A percentile compares a stretch with the other conserved stretches of the same genome.
phyloP scores from a whole-genome alignment of 768 basidiomycete genomes.

The Amanita molliuscula region DNA sequence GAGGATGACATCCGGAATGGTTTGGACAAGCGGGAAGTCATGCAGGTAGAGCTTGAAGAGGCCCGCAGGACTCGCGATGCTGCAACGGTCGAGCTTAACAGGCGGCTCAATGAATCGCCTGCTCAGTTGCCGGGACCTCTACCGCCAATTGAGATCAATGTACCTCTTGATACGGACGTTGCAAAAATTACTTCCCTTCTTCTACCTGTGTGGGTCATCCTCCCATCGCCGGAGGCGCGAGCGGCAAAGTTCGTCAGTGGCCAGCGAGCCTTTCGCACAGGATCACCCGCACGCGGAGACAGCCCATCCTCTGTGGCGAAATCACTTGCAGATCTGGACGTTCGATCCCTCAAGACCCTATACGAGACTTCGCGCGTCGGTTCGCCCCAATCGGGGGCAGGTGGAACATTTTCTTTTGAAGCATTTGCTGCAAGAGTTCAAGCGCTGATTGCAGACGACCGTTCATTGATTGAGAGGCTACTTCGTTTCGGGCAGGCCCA shows the following conservation, averaged over 20 bases:
- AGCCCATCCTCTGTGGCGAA: conserved; percentile 14
- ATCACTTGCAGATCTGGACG: conserved; percentile 77
- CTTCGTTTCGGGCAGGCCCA: conserved; percentile 83
- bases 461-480: conserved; percentile 72
- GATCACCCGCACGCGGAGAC: conserved; percentile 27
- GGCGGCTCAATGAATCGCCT: conserved; percentile 1
- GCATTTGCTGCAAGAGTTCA: conserved; percentile 72
- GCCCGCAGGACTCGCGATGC: conserved; percentile 38
- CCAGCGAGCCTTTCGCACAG: conserved; percentile 38
- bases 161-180: conserved; percentile 28
- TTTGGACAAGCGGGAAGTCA: conserved; percentile 33
- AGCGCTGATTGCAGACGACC: conserved; percentile 75
- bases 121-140: conserved; percentile 11
- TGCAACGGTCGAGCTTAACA: conserved; percentile 6
- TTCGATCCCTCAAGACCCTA: conserved; percentile 75
- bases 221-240: conserved; percentile 81
- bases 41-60: conserved; percentile 44
- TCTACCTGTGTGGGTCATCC: conserved; percentile 65
- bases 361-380: conserved; percentile 36
- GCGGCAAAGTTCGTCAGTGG: conserved; percentile 43
- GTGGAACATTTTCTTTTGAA: conserved; percentile 56
- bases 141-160: conserved; percentile 18
- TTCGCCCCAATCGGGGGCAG: conserved; percentile 14
- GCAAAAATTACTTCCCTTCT: conserved; percentile 51
- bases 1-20: conserved; percentile 40